Percentiles rank a stretch among this genome's conserved stretches.
Evolutionary conservation across 179 eudicot species (phyloP).

Genomic region (Kewa caespitosa): DNA sequence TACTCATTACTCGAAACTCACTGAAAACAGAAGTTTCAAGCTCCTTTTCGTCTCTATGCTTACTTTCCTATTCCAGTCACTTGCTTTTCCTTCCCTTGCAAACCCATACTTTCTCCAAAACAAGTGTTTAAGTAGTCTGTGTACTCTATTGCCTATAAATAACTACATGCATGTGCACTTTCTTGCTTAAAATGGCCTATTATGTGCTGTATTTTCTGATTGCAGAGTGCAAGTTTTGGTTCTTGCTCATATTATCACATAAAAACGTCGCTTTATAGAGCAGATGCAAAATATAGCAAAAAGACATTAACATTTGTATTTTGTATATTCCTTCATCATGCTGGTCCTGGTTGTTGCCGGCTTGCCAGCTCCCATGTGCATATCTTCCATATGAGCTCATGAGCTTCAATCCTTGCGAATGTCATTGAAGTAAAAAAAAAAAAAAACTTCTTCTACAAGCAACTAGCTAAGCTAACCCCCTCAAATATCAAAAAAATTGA

Average conservation of each 20-base stretch:
- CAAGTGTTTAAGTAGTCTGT: conserved; percentile 12
- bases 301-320: background rate
- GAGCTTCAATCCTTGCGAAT: background rate
- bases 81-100: conserved; percentile 21
- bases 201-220: conserved; percentile 23
- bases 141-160: conserved; percentile 20
- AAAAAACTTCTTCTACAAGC: conserved; percentile 13
- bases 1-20: background rate
- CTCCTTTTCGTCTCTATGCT: conserved; percentile 9
- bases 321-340: conserved; percentile 4
- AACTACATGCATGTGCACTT: conserved; percentile 21
- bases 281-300: background rate
- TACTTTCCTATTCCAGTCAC: background rate
- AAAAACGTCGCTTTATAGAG: conserved; percentile 3
- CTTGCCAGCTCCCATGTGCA: conserved; percentile 17
- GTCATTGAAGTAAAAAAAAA: background rate
- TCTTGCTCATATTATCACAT: conserved; percentile 13
- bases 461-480: conserved; percentile 6
- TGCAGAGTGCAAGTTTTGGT: conserved; percentile 26
- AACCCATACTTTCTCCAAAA: conserved; percentile 15
- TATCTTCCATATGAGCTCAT: conserved; percentile 20
- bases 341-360: conserved; percentile 29
- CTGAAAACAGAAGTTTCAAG: conserved; percentile 10
- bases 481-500: background rate
- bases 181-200: conserved; percentile 22